Evolutionary conservation across 306 rosid species (phyloP).

Genomic region (Albizia julibrissin): DNA sequence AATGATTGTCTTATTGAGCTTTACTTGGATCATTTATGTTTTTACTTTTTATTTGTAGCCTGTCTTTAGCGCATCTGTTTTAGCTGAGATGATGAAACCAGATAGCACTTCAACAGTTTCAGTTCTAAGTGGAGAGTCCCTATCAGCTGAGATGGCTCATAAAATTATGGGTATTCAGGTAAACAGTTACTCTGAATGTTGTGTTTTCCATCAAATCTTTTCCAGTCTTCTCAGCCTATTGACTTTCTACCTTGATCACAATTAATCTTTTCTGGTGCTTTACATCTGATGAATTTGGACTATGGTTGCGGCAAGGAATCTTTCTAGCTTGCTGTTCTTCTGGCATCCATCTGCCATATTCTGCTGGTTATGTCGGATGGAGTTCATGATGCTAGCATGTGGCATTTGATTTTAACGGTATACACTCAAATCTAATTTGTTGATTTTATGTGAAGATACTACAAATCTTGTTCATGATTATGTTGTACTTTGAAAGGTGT

Average conservation of each 20-base stretch:
- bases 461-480: conserved; percentile 3
- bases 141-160: conserved; percentile 86
- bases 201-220: background rate
- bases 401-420: conserved; percentile 88
- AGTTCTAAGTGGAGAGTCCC: conserved; percentile 61
- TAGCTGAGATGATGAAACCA: conserved; percentile 88
- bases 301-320: conserved; percentile 67
- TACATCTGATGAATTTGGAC: conserved; percentile 40
- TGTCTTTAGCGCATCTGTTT: conserved; percentile 73
- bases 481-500: background rate
- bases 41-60: conserved; percentile 57
- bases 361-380: conserved; percentile 87
- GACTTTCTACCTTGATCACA: background rate
- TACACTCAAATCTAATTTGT: conserved; percentile 8
- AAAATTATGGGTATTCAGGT: conserved; percentile 89
- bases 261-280: background rate
- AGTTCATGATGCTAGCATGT: conserved; percentile 70
- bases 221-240: background rate
- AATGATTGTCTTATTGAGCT: background rate
- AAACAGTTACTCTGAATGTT: background rate
- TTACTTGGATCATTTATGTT: background rate
- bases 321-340: conserved; percentile 80
- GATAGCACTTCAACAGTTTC: conserved; percentile 78
- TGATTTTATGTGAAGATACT: conserved; percentile 18
- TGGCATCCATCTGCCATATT: conserved; percentile 75